phyloP scores from a whole-genome alignment of 768 basidiomycete species.

The Artomyces pyxidatus region DNA sequence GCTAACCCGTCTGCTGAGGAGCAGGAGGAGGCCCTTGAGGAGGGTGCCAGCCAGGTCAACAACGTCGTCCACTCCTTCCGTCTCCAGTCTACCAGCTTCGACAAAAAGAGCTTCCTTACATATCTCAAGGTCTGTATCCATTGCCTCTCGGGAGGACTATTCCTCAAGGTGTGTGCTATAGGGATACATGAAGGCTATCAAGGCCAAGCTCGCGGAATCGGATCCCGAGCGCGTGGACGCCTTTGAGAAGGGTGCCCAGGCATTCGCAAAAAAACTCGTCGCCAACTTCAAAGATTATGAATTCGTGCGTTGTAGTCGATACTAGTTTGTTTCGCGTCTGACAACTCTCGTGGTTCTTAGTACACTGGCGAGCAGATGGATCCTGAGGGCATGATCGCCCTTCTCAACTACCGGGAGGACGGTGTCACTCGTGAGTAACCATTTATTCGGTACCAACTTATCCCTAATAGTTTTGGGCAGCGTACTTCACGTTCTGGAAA shows the following conservation, averaged over 20 bases:
- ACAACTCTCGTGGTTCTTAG: slow-evolving; percentile 26
- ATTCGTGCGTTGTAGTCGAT: slow-evolving; percentile 51
- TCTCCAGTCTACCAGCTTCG: slow-evolving; percentile 70
- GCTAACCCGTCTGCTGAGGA: slow-evolving; percentile 94
- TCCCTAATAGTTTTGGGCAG: slow-evolving; percentile 28
- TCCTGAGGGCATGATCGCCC: slow-evolving; percentile 87
- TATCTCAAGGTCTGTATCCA: slow-evolving; percentile 65
- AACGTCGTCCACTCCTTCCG: slow-evolving; percentile 91
- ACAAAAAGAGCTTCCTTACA: slow-evolving; percentile 80
- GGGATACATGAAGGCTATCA: slow-evolving; percentile 93
- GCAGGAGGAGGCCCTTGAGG: slow-evolving; percentile 70
- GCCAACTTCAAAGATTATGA: slow-evolving; percentile 90
- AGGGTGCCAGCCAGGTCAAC: slow-evolving; percentile 72
- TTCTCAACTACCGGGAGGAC: slow-evolving; percentile 91
- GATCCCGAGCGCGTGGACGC: slow-evolving; percentile 53
- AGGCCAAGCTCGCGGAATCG: slow-evolving; percentile 46
- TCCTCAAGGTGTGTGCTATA: slow-evolving; percentile 22
- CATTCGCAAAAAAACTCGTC: slow-evolving; percentile 83
- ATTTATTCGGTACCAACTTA: neutral
- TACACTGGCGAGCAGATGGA: slow-evolving; percentile 71
- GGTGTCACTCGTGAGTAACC: slow-evolving; percentile 65
- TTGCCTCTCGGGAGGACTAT: neutral
- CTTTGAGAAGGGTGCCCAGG: slow-evolving; percentile 77
- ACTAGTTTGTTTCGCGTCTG: neutral
- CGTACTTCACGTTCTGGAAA: slow-evolving; percentile 95